These are phyloP conservation scores for Pachyrhizus erosus DNA, from an alignment of 306 rosid genomes.

Conservation along the genomic window DNA sequence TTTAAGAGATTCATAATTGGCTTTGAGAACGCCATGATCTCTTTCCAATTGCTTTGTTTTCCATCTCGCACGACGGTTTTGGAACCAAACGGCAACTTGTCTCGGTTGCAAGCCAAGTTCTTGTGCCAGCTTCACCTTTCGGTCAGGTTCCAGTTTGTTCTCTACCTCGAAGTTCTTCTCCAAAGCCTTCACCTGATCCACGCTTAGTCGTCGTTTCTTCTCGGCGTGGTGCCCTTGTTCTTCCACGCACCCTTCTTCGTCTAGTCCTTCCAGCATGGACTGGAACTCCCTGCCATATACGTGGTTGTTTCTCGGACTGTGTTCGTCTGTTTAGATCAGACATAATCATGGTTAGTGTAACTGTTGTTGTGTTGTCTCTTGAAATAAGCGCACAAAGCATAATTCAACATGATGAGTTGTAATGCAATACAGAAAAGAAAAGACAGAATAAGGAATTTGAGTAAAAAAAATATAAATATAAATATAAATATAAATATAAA, in stretches of 20 bases:
- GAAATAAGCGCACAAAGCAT: background rate
- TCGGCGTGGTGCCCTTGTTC: slow-evolving; percentile 70
- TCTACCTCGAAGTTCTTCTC: slow-evolving; percentile 98
- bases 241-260: slow-evolving; percentile 82
- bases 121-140: slow-evolving; percentile 84
- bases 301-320: slow-evolving; percentile 70
- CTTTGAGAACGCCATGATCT: slow-evolving; percentile 83
- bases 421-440: slow-evolving; percentile 26
- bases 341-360: slow-evolving; percentile 32
- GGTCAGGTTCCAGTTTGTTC: slow-evolving; percentile 95
- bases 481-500: too few relatives aligned
- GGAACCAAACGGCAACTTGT: slow-evolving; percentile 98
- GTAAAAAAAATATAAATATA: too few relatives aligned
- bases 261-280: slow-evolving; percentile 77
- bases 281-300: slow-evolving; percentile 70
- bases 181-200: slow-evolving; percentile 90
- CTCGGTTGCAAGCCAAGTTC: slow-evolving; percentile 93
- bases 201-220: slow-evolving; percentile 83
- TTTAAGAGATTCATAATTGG: slow-evolving; percentile 71
- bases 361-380: slow-evolving; percentile 1
- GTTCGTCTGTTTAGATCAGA: slow-evolving; percentile 59
- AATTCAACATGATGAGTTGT: slow-evolving; percentile 14
- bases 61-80: slow-evolving; percentile 99
- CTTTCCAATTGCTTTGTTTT: slow-evolving; percentile 94
- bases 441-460: background rate